Percentiles rank a stretch among this genome's conserved stretches.
These are phyloP conservation scores for Penicillium sp. DNA, from an alignment of 2,329 filamentous ascomycete genomes.

Conservation along the genomic window DNA sequence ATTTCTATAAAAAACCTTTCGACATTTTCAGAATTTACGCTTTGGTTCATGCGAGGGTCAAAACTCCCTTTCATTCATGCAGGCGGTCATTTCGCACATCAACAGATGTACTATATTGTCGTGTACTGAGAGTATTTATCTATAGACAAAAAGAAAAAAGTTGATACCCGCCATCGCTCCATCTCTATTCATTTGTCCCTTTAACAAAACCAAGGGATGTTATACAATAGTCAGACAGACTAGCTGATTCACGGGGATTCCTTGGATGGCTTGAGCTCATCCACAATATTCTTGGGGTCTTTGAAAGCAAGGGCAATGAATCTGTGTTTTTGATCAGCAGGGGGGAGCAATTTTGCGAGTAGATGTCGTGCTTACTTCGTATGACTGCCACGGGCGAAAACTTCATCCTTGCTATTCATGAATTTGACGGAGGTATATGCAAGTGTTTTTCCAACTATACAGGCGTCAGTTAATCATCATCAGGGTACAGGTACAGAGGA, in stretches of 20 bases:
- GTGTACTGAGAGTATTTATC: background rate
- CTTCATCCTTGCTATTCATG: constrained; percentile 54
- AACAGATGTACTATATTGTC: background rate
- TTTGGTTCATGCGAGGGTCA: background rate
- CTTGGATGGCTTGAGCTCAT: constrained; percentile 47
- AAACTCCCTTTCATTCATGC: background rate
- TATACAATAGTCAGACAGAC: background rate
- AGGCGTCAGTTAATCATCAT: background rate
- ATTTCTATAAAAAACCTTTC: background rate
- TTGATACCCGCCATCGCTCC: background rate
- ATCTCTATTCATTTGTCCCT: background rate
- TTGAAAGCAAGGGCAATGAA: constrained; percentile 60
- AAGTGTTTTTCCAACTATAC: constrained; percentile 59
- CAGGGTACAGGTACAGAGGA: background rate
- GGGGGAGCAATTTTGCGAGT: background rate
- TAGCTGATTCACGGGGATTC: constrained; percentile 1
- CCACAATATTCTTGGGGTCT: constrained; percentile 58
- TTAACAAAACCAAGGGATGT: background rate
- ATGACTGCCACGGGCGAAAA: constrained; percentile 63
- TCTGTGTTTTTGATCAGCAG: constrained; percentile 25
- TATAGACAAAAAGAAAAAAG: constrained; percentile 1
- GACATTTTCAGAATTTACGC: background rate
- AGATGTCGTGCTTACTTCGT: constrained; percentile 51
- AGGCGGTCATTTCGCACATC: background rate
- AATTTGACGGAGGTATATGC: constrained; percentile 63